Percentiles rank a stretch among this genome's conserved stretches.
Evolutionary conservation across 176 grass and related monocot species (phyloP).

Genomic region (Saccharum spontaneum): DNA sequence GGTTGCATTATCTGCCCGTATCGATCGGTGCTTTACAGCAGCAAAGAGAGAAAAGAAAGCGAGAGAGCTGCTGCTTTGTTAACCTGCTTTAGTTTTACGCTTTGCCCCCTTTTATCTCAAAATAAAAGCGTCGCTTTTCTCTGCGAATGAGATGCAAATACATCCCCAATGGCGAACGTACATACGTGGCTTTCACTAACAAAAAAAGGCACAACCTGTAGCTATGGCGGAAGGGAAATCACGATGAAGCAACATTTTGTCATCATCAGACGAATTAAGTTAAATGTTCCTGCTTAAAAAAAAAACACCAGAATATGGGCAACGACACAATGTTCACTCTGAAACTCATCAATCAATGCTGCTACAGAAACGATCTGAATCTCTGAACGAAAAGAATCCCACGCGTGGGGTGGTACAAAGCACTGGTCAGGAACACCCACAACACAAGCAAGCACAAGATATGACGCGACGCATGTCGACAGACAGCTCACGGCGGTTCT

Average conservation of each 20-base stretch:
- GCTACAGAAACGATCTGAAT: constrained; percentile 8
- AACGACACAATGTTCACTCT: not conserved
- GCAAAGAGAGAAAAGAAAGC: not conserved
- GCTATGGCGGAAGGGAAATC: not conserved
- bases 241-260: not conserved
- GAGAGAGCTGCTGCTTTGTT: not conserved
- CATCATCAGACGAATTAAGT: not conserved
- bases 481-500: not conserved
- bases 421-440: not conserved
- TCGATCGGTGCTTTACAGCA: constrained; percentile 32
- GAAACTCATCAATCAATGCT: constrained; percentile 3
- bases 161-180: not conserved
- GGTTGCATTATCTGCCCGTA: not conserved
- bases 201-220: not conserved
- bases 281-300: not conserved
- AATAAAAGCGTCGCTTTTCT: constrained; percentile 9
- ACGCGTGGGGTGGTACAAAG: not conserved
- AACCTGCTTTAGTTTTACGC: constrained; percentile 7
- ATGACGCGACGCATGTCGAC: not conserved
- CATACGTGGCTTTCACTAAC: not conserved
- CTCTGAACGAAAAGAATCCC: constrained; percentile 25
- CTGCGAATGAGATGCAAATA: constrained; percentile 12
- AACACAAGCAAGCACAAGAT: not conserved
- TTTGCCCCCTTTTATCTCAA: not conserved
- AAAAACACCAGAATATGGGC: not conserved